Base-by-base conservation (phyloP, 805 yeast species). In the Kuraishia capsulata region DNA sequence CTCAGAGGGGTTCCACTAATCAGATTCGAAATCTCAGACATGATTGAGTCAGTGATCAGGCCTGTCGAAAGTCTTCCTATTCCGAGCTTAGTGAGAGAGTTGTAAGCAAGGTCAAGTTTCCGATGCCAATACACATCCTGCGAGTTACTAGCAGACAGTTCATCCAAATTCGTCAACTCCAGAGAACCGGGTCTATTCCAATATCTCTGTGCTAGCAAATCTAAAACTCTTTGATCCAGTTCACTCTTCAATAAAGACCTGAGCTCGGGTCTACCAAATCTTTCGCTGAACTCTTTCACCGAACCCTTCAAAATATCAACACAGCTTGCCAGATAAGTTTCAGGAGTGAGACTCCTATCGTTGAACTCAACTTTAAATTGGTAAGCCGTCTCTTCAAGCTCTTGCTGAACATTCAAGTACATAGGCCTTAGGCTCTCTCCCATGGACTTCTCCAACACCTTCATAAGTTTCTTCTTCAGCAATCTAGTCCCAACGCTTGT, bases 311-410 rank as follows among this genome's bases (percentile, higher is more conserved):
- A 69, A 36, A 83, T 65, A 57, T 92, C 99, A 25, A 92, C 76
- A 40, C 92, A 86, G 53, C 85, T 90, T 18, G 97, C 95, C 48
- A 92, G 69, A 54, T 92, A 92, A 42, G 95, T 86, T 52, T 88
- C 92, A 13, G 97, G 95, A 0, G 99, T 92, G 45, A 92, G 67
- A 26, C 82, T 85, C 39, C 97, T 75, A 59, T 92, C 99, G 54
- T 92, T 92, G 61, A 88, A 92, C 58, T 92, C 97, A 19, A 92
- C 99, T 57, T 92, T 92, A 64, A 87, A 92, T 54, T 81, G 78
- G 56, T 92, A 92, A 1, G 92, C 65, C 0, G 97, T 77, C 51
- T 94, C 98, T 56, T 94, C 99, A 33, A 89, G 70, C 57, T 92
- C 98, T 52, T 78, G 89, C 44, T 84, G 85, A 37, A 92, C 90